Conservation (phyloP, 1,284 basidiomycete genomes). For the Pholiota adiposa region DNA sequence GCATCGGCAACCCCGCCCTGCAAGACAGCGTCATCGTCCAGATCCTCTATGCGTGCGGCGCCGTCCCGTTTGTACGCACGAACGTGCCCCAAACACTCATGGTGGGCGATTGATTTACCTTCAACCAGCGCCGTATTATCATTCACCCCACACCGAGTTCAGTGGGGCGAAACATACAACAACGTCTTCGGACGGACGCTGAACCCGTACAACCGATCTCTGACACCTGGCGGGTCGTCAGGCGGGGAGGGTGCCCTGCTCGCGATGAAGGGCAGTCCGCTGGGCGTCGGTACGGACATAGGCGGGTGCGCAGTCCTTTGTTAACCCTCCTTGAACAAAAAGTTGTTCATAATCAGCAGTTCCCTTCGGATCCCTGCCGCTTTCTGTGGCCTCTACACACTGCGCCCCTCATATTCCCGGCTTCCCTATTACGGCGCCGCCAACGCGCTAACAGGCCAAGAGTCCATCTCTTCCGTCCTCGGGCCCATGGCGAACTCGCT, state of each 20-base stretch:
- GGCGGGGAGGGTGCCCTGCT: conserved; percentile 63
- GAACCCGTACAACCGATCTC: conserved; percentile 52
- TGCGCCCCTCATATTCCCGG: conserved; percentile 74
- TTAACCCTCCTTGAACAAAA: not conserved
- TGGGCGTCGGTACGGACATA: conserved; percentile 77
- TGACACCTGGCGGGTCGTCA: conserved; percentile 57
- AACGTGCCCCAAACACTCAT: conserved; percentile 75
- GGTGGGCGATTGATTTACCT: conserved; percentile 38
- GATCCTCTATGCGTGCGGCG: conserved; percentile 62
- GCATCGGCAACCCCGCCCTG: conserved; percentile 59
- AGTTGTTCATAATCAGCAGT: conserved; percentile 31
- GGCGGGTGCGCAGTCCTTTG: conserved; percentile 51
- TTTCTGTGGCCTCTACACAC: conserved; percentile 69
- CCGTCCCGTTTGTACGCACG: conserved; percentile 71
- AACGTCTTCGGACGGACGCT: conserved; percentile 67
- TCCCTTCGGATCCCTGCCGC: conserved; percentile 73
- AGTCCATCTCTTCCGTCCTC: conserved; percentile 73
- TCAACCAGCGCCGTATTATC: not conserved
- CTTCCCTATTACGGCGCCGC: conserved; percentile 70
- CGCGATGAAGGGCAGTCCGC: conserved; percentile 62
- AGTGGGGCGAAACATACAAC: conserved; percentile 71
- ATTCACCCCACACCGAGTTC: not conserved
- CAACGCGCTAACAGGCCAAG: conserved; percentile 71
- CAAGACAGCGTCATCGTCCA: conserved; percentile 64
- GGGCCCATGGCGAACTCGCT: conserved; percentile 73